A percentile compares a stretch with the other conserved stretches of the same genome.
Evolutionary conservation across 164 flowering plant genomes (phyloP).

Genomic region (Vitis labrusca): DNA sequence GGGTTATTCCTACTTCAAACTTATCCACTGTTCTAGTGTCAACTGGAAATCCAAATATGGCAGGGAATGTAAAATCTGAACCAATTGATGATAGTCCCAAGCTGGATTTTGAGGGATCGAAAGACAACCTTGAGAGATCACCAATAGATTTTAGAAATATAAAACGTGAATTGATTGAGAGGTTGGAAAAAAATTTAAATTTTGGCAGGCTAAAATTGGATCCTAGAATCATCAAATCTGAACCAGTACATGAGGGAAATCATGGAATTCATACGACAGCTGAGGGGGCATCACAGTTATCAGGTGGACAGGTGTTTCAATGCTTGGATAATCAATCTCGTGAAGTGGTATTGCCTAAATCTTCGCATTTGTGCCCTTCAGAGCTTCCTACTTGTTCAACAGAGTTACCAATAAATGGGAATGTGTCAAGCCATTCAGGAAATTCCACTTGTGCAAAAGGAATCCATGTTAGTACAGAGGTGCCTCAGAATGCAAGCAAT

Average conservation of each 20-base stretch:
- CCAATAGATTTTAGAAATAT: constrained; percentile 13
- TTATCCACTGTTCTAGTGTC: constrained; percentile 8
- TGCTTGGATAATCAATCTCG: constrained; percentile 5
- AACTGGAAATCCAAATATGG: constrained; percentile 5
- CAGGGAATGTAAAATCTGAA: constrained; percentile 43
- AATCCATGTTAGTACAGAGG: constrained; percentile 5
- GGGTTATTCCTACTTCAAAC: constrained; percentile 8
- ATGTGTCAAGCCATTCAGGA: constrained; percentile 6
- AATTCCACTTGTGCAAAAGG: background rate
- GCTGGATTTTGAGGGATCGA: constrained; percentile 5
- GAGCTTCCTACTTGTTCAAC: constrained; percentile 11
- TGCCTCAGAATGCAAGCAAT: constrained; percentile 16
- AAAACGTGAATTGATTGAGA: constrained; percentile 32
- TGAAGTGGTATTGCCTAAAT: constrained; percentile 4
- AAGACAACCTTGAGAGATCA: constrained; percentile 1
- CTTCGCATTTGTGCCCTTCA: constrained; percentile 4
- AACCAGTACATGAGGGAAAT: constrained; percentile 23
- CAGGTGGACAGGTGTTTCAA: constrained; percentile 10
- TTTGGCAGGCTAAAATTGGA: constrained; percentile 10
- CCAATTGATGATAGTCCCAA: constrained; percentile 37
- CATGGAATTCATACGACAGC: constrained; percentile 7
- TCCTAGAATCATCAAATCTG: constrained; percentile 32
- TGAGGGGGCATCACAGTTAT: constrained; percentile 14
- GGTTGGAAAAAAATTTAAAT: background rate
- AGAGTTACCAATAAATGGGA: constrained; percentile 6